Base-by-base conservation (phyloP, 345 rosid species). In the Aquilaria yunnanensis region DNA sequence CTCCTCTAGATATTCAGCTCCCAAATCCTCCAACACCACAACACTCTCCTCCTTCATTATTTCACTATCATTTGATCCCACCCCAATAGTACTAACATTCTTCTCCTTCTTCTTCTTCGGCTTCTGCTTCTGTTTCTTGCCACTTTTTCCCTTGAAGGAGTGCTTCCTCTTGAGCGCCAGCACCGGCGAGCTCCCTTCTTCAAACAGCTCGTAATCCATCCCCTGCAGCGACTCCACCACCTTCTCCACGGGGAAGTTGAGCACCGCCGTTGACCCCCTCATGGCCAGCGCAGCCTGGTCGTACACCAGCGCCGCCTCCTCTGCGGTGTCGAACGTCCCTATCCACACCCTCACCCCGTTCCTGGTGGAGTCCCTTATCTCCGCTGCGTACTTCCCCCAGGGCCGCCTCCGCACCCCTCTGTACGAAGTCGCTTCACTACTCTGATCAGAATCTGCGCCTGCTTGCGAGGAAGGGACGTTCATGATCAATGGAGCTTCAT, bases 321-420 rank as follows among this genome's bases (percentile, higher is more conserved):
- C 85, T 0, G 84, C 84, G 0, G 88, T 85, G 33, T 85, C 80
- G 23, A 85, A 85, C 12, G 91, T 85, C 57, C 91, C 91, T 3
- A 85, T 33, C 88, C 91, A 85, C 13, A 85, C 91, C 41, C 91
- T 55, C 34, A 75, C 83, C 0, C 88, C 86, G 10, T 80, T 80
- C 66, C 88, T 77, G 0, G 91, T 85, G 6, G 91, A 85, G 51
- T 85, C 91, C 52, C 91, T 66, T 49, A 85, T 85, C 70, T 85
- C 91, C 1, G 91, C 91, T 1, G 91, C 91, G 32, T 63, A 85
- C 57, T 85, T 85, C 2, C 86, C 91, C 91, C 88, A 85, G 0
- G 92, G 88, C 57, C 92, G 71, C 74, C 57, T 59, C 74, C 92
- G 67, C 2, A 85, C 92, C 1, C 92, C 88, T 52, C 92, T 62